A percentile compares a stretch with the other conserved stretches of the same genome.
Evolutionary conservation across 2,329 filamentous ascomycete species (phyloP).

Genomic region (Meredithiella fracta): DNA sequence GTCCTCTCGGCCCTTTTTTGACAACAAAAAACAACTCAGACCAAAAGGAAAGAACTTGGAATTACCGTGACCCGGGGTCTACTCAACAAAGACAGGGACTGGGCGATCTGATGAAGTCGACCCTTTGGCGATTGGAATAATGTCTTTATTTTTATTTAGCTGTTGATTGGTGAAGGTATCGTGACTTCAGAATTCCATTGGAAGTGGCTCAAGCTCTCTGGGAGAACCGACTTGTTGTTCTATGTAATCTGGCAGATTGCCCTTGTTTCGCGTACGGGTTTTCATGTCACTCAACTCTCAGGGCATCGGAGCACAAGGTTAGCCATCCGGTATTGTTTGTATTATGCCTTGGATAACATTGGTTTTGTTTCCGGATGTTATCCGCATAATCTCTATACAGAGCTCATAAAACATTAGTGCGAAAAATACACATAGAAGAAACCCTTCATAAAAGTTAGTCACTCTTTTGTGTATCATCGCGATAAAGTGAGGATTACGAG

Average conservation of each 20-base stretch:
- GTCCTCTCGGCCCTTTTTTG: not conserved
- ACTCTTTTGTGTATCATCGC: too few relatives aligned
- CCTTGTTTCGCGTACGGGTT: not conserved
- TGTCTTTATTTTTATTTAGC: too few relatives aligned
- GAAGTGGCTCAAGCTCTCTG: not conserved
- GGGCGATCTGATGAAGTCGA: not conserved
- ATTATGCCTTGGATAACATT: not conserved
- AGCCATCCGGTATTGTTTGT: not conserved
- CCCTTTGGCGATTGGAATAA: too few relatives aligned
- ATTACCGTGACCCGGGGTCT: not conserved
- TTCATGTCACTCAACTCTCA: not conserved
- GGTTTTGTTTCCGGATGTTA: too few relatives aligned
- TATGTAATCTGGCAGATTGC: not conserved
- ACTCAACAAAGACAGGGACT: not conserved
- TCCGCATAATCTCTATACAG: too few relatives aligned
- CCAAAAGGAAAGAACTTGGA: slow-evolving; percentile 1
- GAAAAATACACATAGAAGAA: too few relatives aligned
- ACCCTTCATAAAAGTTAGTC: too few relatives aligned
- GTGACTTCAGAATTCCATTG: not conserved
- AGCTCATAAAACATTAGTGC: too few relatives aligned
- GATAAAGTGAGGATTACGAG: too few relatives aligned
- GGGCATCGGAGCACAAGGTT: not conserved
- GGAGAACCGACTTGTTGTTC: not conserved
- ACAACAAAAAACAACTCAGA: slow-evolving; percentile 5
- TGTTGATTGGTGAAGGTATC: too few relatives aligned